These are phyloP conservation scores for Dothistroma septosporum DNA, from an alignment of 2,329 filamentous ascomycete genomes.

Conservation along the genomic window DNA sequence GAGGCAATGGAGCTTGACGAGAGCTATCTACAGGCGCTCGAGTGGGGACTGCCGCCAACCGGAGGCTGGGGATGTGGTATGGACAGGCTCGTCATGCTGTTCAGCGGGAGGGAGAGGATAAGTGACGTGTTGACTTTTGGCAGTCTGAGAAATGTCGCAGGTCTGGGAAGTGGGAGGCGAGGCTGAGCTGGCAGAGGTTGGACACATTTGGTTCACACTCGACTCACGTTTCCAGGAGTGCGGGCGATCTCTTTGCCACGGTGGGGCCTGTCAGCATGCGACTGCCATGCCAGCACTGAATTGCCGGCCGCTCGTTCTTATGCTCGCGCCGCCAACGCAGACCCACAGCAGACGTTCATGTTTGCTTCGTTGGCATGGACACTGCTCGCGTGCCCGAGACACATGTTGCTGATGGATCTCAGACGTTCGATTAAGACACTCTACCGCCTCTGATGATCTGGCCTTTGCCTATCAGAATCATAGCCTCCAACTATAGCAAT, in stretches of 20 bases:
- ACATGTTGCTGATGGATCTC: neutral
- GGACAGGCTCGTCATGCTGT: conserved; percentile 87
- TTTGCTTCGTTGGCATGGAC: neutral
- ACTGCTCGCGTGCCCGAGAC: neutral
- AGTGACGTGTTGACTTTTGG: conserved; percentile 86
- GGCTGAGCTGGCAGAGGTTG: neutral
- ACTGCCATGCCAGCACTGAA: neutral
- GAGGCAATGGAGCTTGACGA: conserved; percentile 60
- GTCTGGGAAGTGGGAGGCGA: conserved; percentile 23
- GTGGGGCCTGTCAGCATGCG: neutral
- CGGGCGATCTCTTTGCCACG: neutral
- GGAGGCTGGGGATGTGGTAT: conserved; percentile 95
- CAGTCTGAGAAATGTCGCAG: conserved; percentile 62
- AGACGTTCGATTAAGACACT: neutral
- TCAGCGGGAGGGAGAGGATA: conserved; percentile 73
- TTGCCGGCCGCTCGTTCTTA: neutral
- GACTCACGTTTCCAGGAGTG: neutral
- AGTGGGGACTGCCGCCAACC: conserved; percentile 89
- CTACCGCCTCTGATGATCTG: neutral
- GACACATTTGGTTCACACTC: neutral
- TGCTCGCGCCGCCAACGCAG: neutral
- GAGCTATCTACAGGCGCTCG: conserved; percentile 76
- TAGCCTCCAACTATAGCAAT: neutral
- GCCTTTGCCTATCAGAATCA: neutral
- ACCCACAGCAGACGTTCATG: neutral